phyloP scores from a whole-genome alignment of 768 basidiomycete genomes.

The Panaeolus cyanescens region DNA sequence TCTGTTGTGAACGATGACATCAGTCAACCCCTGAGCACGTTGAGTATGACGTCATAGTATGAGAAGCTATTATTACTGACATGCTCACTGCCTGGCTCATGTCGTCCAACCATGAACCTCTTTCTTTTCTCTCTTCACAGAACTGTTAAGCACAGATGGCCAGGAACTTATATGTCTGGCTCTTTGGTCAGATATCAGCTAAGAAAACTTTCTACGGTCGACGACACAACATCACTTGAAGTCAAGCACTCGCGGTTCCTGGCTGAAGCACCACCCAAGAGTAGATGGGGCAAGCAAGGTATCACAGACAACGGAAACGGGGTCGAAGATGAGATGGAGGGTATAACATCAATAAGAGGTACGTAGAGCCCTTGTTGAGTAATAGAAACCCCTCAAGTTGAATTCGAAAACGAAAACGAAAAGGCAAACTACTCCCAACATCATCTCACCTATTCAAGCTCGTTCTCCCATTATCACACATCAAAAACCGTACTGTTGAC shows the following conservation, averaged over 20 bases:
- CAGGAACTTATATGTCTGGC: too few relatives aligned
- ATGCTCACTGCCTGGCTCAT: too few relatives aligned
- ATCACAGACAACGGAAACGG: slow-evolving; percentile 7
- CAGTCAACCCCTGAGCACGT: too few relatives aligned
- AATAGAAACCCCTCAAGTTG: neutral
- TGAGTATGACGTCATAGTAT: too few relatives aligned
- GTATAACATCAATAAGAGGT: slow-evolving; percentile 37
- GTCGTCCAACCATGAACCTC: too few relatives aligned
- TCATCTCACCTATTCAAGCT: slow-evolving; percentile 68
- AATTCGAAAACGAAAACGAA: neutral
- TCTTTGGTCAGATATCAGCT: neutral
- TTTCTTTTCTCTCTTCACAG: too few relatives aligned
- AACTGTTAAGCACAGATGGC: too few relatives aligned
- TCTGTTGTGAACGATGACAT: too few relatives aligned
- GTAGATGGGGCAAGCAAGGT: slow-evolving; percentile 31
- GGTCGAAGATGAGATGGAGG: slow-evolving; percentile 25
- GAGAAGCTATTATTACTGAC: too few relatives aligned
- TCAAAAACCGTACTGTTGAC: slow-evolving; percentile 16
- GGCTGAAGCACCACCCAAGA: slow-evolving; percentile 36
- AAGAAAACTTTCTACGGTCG: neutral
- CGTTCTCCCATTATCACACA: slow-evolving; percentile 48
- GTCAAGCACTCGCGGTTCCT: slow-evolving; percentile 45
- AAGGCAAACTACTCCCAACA: slow-evolving; percentile 64
- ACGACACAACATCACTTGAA: slow-evolving; percentile 30
- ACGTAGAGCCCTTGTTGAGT: slow-evolving; percentile 5